Conservation (phyloP, 1,284 basidiomycete species). For the Fistulina hepatica region DNA sequence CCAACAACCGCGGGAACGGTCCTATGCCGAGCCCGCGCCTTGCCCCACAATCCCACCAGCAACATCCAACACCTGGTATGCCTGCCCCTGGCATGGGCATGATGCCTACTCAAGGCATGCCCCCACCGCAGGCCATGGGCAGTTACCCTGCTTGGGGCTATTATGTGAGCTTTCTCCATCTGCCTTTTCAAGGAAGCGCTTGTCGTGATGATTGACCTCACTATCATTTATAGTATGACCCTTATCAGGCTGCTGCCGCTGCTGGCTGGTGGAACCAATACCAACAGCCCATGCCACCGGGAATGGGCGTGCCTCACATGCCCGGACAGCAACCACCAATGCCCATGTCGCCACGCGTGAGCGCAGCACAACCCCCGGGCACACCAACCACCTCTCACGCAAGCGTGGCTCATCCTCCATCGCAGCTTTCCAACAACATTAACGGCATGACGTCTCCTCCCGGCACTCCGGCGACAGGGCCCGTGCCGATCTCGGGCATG, state of each 20-base stretch:
- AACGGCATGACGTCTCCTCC: slow-evolving; percentile 50
- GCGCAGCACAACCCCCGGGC: slow-evolving; percentile 47
- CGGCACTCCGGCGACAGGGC: slow-evolving; percentile 47
- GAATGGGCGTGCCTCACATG: slow-evolving; percentile 29
- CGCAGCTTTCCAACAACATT: slow-evolving; percentile 37
- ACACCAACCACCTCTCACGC: slow-evolving; percentile 57
- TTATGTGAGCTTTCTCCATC: no score
- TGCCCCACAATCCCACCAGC: no score
- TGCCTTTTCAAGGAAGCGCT: no score
- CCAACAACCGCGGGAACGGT: no score
- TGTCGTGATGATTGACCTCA: no score
- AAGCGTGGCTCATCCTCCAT: slow-evolving; percentile 38
- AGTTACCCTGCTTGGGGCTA: no score
- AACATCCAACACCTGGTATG: no score
- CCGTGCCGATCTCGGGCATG: slow-evolving; percentile 25
- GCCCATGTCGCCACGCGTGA: slow-evolving; percentile 58
- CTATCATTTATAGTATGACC: no score
- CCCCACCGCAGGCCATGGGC: no score
- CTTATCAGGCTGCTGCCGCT: slow-evolving; percentile 12
- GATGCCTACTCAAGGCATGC: no score
- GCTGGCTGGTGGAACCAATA: slow-evolving; percentile 19
- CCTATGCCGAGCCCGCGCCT: no score
- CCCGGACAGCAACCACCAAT: slow-evolving; percentile 33
- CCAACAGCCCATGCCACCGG: slow-evolving; percentile 17
- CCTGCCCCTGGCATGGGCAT: no score